Evolutionary conservation across 2,329 filamentous ascomycete species (phyloP), one percentile per base, ranked within the genome.

Genomic region (Phoma sp.): DNA sequence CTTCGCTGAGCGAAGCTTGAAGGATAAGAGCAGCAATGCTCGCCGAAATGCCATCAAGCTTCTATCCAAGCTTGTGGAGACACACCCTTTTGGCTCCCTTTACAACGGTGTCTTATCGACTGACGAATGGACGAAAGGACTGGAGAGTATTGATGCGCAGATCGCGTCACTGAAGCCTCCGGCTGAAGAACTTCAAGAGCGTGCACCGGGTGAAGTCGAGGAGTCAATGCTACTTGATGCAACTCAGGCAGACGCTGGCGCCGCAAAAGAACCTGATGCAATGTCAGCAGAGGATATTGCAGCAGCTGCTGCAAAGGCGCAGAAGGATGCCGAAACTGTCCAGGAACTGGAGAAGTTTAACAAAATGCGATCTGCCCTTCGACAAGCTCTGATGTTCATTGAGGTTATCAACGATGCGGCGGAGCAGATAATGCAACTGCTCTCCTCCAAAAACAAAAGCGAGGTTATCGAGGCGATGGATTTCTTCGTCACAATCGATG

Each of bases 401-500:
- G 89, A 96, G 58, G 89, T 96, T 5, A 81, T 99, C 22, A 91
- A 97, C 62, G 86, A 89, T 9, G 90, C 91, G 22, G 96, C 92
- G 1, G 83, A 83, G 7, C 86, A 87, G 2, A 88, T 98, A 30
- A 91, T 89, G 59, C 93, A 97, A 74, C 82, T 99, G 14, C 83
- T 99, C 3, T 91, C 91, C 5, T 96, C 95, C 27, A 91, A 90
- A 70, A 99, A 99, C 80, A 99, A 99, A 82, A 96, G 91, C 66
- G 95, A 99, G 74, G 90, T 98, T 24, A 96, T 99, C 58, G 96
- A 99, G 74, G 95, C 96, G 13, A 99, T 99, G 87, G 95, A 99
- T 72, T 99, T 96, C 77, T 96, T 99, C 64, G 92, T 96, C 64
- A 86, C 96, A 39, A 89, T 95, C 39, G 93, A 99, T 73, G 93